These are phyloP conservation scores for Phialophora macrospora DNA, from an alignment of 2,329 filamentous ascomycete genomes.

Conservation along the genomic window DNA sequence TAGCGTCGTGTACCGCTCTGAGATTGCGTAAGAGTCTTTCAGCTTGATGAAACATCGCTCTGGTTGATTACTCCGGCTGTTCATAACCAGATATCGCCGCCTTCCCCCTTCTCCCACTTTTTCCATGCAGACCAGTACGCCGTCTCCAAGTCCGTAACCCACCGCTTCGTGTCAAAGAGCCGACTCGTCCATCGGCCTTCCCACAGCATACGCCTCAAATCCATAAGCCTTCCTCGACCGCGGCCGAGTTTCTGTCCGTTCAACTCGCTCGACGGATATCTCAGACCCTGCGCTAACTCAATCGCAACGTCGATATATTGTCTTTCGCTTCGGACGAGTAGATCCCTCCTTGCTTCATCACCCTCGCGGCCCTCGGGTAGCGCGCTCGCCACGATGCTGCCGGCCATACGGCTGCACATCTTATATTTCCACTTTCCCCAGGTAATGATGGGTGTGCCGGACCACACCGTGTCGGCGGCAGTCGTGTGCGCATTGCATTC, in stretches of 20 bases:
- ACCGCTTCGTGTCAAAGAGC: slow-evolving; percentile 87
- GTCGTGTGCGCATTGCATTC: slow-evolving; percentile 99
- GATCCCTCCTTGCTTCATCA: slow-evolving; percentile 68
- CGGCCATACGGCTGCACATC: slow-evolving; percentile 98
- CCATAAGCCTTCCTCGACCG: slow-evolving; percentile 69
- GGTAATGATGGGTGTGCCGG: slow-evolving; percentile 88
- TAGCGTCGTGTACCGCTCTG: not conserved
- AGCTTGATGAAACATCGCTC: not conserved
- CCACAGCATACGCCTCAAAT: slow-evolving; percentile 81
- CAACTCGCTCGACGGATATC: slow-evolving; percentile 55
- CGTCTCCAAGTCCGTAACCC: slow-evolving; percentile 86
- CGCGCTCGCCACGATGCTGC: slow-evolving; percentile 88
- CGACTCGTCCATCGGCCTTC: slow-evolving; percentile 82
- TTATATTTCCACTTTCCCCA: slow-evolving; percentile 92
- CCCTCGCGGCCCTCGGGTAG: slow-evolving; percentile 75
- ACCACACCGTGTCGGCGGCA: slow-evolving; percentile 95
- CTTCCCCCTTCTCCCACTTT: slow-evolving; percentile 81
- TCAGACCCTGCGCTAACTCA: slow-evolving; percentile 66
- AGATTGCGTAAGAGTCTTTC: not conserved
- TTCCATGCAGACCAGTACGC: slow-evolving; percentile 89
- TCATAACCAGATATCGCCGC: slow-evolving; percentile 88
- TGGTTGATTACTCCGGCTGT: not conserved
- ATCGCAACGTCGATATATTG: slow-evolving; percentile 84
- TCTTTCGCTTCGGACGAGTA: slow-evolving; percentile 77
- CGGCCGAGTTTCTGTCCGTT: slow-evolving; percentile 44